Base-by-base conservation (phyloP, 805 yeast species). In the Pichia exigua region DNA sequence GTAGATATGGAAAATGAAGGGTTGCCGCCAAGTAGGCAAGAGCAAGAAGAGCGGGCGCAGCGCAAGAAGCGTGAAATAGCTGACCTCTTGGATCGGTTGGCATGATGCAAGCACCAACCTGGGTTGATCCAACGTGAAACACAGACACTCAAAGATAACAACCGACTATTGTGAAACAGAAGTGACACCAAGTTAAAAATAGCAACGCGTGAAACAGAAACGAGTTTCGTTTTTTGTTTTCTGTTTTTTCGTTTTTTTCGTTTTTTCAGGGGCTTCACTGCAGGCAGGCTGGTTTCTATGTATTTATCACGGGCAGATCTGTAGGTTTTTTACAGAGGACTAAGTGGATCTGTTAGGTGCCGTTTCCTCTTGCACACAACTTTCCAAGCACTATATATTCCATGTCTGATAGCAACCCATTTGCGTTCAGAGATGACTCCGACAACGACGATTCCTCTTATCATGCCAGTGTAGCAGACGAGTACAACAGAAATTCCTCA, bases 1-100 rank as follows among this genome's bases (percentile, higher is more conserved):
- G 87, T 87, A 5, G 99, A 92, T 71, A 65, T 85, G 59, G 75
- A 74, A 41, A 94, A 92, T 66, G 99, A 92, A 72, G 85, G 87
- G 24, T 66, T 92, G 62, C 99, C 99, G 1, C 98, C 98, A 4
- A 67, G 82, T 5, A 86, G 80, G 48, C 87, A 86, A 60, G 26
- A 28, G 44, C 42, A 28, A 11, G 21, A 38, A 13, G 20, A 46
- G 24, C 28, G 45, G 13, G 20, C 20, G 5, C 41, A 42, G n/a
- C 39, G 39, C 12, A 35, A 35, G 39, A 35, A 35, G 12, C 18
- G 39, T 3, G 39, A n/a, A 20, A 35, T 35, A 4, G 18, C 39
- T 17, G 20, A 35, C 9, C 39, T 35, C 39, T 9, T 35, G 17
- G 39, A 35, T n/a, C 39, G 17, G 20, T n/a, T 35, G 6, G n/a